These are phyloP conservation scores for Lentinus brumalis DNA, from an alignment of 768 basidiomycete genomes.

Conservation along the genomic window DNA sequence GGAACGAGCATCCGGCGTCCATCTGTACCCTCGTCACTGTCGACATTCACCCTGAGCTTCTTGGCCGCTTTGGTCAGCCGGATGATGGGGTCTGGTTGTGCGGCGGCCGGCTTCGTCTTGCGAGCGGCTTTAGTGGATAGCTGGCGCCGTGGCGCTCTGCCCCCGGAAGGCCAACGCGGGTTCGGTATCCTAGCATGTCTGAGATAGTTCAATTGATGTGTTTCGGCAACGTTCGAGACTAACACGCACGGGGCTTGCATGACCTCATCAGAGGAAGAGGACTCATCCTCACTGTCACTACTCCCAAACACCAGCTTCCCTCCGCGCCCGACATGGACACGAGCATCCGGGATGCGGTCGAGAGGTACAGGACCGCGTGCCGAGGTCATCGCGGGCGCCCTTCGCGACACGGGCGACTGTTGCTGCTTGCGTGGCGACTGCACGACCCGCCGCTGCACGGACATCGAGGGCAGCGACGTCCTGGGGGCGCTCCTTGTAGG, in stretches of 20 bases:
- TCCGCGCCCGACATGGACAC: background rate
- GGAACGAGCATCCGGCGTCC: background rate
- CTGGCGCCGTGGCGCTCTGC: background rate
- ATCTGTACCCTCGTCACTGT: background rate
- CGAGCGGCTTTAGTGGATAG: background rate
- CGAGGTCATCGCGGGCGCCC: background rate
- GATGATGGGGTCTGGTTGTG: background rate
- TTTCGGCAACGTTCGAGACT: too few species aligned
- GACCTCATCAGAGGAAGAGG: background rate
- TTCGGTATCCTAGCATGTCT: too few species aligned
- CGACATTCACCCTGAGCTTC: background rate
- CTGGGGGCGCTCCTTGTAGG: background rate
- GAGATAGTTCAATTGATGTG: too few species aligned
- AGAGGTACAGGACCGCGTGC: background rate
- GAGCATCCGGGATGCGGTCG: background rate
- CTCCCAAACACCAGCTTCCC: background rate
- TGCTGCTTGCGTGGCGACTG: constrained; percentile 7
- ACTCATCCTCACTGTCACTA: background rate
- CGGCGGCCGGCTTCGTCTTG: background rate
- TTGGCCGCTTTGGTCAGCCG: background rate
- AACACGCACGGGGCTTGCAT: background rate
- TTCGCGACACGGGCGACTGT: background rate
- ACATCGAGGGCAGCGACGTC: constrained; percentile 8
- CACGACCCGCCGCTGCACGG: constrained; percentile 9
- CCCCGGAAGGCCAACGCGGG: background rate